These are phyloP conservation scores for Wickerhamomyces sp. DNA, from an alignment of 1,139 yeast genomes.

Conservation along the genomic window DNA sequence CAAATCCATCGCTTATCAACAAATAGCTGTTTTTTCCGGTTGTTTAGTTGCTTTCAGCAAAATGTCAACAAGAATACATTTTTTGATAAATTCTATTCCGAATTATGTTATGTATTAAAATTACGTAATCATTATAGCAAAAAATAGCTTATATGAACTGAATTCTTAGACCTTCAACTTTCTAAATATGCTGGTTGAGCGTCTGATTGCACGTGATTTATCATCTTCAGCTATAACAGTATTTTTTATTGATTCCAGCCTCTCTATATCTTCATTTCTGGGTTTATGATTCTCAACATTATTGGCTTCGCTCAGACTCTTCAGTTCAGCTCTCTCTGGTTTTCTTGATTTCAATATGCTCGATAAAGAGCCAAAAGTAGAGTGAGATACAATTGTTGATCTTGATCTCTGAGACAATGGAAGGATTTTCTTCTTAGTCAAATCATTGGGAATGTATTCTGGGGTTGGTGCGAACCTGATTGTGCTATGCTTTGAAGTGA, in stretches of 20 bases:
- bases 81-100: too few relatives aligned
- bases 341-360: conserved; percentile 1
- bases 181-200: neutral
- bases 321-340: neutral
- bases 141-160: neutral
- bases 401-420: neutral
- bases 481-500: conserved; percentile 1
- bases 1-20: conserved; percentile 19
- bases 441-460: conserved; percentile 3
- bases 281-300: too few relatives aligned
- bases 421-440: neutral
- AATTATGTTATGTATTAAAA: too few relatives aligned
- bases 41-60: too few relatives aligned
- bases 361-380: neutral
- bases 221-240: neutral
- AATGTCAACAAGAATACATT: too few relatives aligned
- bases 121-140: too few relatives aligned
- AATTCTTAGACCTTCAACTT: neutral
- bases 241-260: neutral
- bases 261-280: neutral
- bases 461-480: conserved; percentile 14
- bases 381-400: neutral
- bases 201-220: neutral
- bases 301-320: too few relatives aligned
- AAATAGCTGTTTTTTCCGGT: too few relatives aligned